Evolutionary conservation across 768 basidiomycete species (phyloP).

Genomic region (Candolleomyces eurysporus): DNA sequence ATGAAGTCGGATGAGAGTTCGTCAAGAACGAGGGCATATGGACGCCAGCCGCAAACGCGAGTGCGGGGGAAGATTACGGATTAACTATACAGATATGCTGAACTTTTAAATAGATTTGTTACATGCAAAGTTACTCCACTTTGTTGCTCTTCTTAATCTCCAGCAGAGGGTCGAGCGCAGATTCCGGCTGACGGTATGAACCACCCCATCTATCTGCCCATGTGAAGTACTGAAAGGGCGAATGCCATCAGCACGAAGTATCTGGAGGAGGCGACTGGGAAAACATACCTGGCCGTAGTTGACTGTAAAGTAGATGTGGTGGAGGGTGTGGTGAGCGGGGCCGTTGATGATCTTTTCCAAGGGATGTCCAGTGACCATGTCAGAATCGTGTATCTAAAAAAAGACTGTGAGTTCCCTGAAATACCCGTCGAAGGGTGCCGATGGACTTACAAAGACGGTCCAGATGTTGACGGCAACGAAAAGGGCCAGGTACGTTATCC

Average conservation of each 20-base stretch:
- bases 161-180: constrained; percentile 80
- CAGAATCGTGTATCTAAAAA: constrained; percentile 91
- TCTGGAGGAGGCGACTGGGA: neutral
- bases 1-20: neutral
- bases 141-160: constrained; percentile 41
- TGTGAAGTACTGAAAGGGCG: constrained; percentile 81
- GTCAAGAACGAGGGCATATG: neutral
- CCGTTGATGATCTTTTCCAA: constrained; percentile 93
- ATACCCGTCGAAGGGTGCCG: no score
- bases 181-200: constrained; percentile 88
- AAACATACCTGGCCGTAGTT: constrained; percentile 85
- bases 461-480: constrained; percentile 94
- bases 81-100: neutral
- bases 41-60: neutral
- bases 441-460: constrained; percentile 77
- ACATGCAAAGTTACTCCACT: neutral
- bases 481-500: constrained; percentile 75
- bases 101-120: neutral
- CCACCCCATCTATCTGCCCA: constrained; percentile 84
- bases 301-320: constrained; percentile 95
- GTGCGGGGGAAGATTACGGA: no score
- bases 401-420: neutral
- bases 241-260: constrained; percentile 3
- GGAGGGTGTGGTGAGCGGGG: constrained; percentile 97
- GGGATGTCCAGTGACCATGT: constrained; percentile 92